Evolutionary conservation across 1,139 yeast genomes (phyloP).

Genomic region (Eremothecium cymbalariae): DNA sequence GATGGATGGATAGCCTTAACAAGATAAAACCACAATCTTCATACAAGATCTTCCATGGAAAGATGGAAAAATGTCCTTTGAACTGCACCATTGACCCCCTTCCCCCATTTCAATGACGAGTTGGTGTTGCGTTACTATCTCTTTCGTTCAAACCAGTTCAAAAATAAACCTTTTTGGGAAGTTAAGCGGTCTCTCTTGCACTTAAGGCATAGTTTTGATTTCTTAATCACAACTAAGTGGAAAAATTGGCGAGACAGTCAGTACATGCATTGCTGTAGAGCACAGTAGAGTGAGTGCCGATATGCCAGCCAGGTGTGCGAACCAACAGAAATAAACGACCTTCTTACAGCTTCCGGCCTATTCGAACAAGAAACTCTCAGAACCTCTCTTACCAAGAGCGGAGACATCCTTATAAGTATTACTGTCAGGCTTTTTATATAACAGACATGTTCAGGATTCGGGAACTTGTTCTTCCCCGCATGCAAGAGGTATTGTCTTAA

Average conservation of each 20-base stretch:
- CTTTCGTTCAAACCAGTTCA: conserved; percentile 6
- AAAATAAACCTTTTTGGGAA: neutral
- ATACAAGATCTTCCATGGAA: too few relatives aligned
- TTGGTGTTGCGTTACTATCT: neutral
- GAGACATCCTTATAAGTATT: neutral
- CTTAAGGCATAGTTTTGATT: too few relatives aligned
- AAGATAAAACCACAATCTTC: too few relatives aligned
- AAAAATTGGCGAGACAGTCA: conserved; percentile 2
- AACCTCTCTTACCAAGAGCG: neutral
- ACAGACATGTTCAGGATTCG: too few relatives aligned
- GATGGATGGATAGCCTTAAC: too few relatives aligned
- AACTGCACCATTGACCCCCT: neutral
- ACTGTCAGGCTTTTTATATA: neutral
- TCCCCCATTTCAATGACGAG: neutral
- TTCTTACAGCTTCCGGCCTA: neutral
- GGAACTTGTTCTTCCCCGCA: too few relatives aligned
- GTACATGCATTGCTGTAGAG: neutral
- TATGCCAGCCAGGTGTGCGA: neutral
- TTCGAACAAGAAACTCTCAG: neutral
- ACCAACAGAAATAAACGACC: neutral
- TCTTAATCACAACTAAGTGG: conserved; percentile 3
- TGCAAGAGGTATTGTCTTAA: too few relatives aligned
- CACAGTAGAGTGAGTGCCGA: neutral
- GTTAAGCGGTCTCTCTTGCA: neutral
- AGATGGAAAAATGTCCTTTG: too few relatives aligned